Evolutionary conservation across 176 grass and related monocot genomes (phyloP).

Genomic region (Hordeum marinum): DNA sequence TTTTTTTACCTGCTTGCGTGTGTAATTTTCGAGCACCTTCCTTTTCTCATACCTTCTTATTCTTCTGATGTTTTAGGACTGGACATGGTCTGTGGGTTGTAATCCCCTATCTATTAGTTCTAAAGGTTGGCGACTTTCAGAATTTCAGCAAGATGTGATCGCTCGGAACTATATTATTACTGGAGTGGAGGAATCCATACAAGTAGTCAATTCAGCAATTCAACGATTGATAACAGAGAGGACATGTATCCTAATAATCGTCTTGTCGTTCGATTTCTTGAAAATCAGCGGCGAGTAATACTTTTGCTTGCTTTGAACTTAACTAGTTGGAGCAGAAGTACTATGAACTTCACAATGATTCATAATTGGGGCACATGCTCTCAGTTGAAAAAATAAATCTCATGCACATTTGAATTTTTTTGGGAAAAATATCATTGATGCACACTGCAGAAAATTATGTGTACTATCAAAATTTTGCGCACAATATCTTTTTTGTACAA

Average conservation of each 20-base stretch:
- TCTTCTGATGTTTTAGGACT: constrained; percentile 51
- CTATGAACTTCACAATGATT: background rate
- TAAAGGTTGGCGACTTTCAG: constrained; percentile 68
- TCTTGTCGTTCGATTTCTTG: constrained; percentile 17
- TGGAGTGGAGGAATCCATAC: constrained; percentile 87
- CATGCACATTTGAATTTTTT: no score
- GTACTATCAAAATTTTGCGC: background rate
- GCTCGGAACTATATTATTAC: constrained; percentile 86
- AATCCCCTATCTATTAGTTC: constrained; percentile 80
- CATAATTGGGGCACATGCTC: background rate
- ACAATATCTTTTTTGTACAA: background rate
- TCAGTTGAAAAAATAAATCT: background rate
- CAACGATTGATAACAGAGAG: constrained; percentile 51
- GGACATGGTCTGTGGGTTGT: constrained; percentile 98
- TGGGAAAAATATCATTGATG: background rate
- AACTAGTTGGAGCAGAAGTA: background rate
- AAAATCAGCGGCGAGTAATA: constrained; percentile 8
- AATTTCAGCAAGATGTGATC: constrained; percentile 76
- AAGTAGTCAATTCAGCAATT: constrained; percentile 72
- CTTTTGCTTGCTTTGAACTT: constrained; percentile 9
- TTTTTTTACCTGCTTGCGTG: constrained; percentile 3
- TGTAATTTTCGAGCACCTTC: background rate
- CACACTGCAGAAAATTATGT: background rate
- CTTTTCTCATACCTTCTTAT: background rate
- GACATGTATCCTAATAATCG: constrained; percentile 58